These are phyloP conservation scores for Podaxis sp. DNA, from an alignment of 768 basidiomycete genomes.

Conservation along the genomic window DNA sequence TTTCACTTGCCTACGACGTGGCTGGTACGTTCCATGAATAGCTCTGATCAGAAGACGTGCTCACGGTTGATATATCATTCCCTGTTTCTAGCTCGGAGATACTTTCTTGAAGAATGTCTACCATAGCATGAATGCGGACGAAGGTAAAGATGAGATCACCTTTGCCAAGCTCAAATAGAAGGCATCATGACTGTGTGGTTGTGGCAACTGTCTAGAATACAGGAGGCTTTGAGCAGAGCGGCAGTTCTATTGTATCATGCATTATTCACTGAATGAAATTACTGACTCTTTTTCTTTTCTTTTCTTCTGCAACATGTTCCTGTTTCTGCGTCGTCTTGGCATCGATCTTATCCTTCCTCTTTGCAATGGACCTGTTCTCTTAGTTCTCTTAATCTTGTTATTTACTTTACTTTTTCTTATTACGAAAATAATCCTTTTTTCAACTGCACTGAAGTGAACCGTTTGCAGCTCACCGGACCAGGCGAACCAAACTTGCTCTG, in stretches of 20 bases:
- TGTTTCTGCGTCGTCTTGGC: no score
- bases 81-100: constrained; percentile 27
- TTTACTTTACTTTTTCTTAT: background rate
- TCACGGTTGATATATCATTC: background rate
- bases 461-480: background rate
- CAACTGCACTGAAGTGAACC: background rate
- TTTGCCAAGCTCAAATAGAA: constrained; percentile 23
- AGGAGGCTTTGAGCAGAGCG: no score
- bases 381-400: background rate
- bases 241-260: no score
- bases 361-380: background rate
- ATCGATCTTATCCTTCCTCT: no score
- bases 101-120: constrained; percentile 40
- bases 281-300: no score
- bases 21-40: constrained; percentile 43
- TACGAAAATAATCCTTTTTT: background rate
- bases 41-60: background rate
- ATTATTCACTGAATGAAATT: no score
- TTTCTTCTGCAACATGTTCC: no score
- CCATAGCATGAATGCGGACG: constrained; percentile 28
- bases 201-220: no score
- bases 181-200: no score
- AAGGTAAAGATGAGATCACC: constrained; percentile 26
- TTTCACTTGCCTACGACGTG: constrained; percentile 41
- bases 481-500: background rate